Evolutionary conservation across 805 yeast genomes (phyloP).

Genomic region (Priceomyces melissophilus): DNA sequence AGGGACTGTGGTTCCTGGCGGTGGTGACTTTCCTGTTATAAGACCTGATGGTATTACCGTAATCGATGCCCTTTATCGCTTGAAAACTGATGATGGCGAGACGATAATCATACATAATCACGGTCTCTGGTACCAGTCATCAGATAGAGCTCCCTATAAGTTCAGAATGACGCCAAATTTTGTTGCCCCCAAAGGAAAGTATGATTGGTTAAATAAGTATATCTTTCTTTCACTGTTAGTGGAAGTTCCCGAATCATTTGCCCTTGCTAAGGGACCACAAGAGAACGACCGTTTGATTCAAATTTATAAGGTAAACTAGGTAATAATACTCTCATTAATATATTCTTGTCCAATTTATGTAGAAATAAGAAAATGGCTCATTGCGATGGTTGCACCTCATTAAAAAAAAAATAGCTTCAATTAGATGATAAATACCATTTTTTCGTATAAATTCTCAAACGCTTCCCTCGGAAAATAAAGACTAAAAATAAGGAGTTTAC

Average conservation of each 20-base stretch:
- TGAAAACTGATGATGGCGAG: neutral
- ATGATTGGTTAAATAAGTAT: neutral
- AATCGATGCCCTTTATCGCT: slow-evolving; percentile 1
- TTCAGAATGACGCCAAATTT: neutral
- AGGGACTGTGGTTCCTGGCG: neutral
- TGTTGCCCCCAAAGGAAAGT: neutral
- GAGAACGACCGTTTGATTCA: slow-evolving; percentile 1
- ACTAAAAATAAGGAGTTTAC: slow-evolving; percentile 21
- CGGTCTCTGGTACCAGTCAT: neutral
- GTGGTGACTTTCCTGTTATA: slow-evolving; percentile 1
- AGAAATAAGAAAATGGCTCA: no score
- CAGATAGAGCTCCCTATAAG: neutral
- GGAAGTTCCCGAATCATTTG: neutral
- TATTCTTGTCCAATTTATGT: no score
- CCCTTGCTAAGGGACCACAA: neutral
- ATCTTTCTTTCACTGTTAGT: neutral
- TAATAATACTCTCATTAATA: no score
- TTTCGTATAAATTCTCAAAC: slow-evolving; percentile 12
- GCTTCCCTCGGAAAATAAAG: slow-evolving; percentile 23
- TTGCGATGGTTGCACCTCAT: no score
- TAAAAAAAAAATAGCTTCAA: no score
- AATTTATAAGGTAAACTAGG: neutral
- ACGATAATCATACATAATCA: neutral
- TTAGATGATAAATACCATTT: no score
- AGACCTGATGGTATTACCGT: neutral